Evolutionary conservation across 179 eudicot species (phyloP).

Genomic region (Beta macrorhiza): DNA sequence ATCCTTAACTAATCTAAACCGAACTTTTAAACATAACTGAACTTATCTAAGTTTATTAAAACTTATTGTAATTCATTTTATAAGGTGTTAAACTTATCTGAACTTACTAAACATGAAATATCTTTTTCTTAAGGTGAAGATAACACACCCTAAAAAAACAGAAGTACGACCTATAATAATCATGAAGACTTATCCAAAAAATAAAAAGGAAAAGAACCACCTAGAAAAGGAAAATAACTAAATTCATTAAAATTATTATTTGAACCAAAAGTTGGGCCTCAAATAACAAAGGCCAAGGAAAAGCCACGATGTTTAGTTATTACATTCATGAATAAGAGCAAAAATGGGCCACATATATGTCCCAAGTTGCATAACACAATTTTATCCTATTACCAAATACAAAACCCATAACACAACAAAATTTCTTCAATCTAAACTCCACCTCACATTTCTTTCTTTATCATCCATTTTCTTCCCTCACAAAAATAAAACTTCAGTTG

Average conservation of each 20-base stretch:
- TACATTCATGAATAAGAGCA: not conserved
- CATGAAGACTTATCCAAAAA: too few relatives aligned
- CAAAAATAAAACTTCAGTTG: not conserved
- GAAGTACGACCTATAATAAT: too few relatives aligned
- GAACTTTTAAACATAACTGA: too few relatives aligned
- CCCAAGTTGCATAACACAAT: not conserved
- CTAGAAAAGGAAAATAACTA: not conserved
- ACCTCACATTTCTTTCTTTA: conserved; percentile 24
- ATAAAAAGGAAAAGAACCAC: not conserved
- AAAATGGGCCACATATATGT: conserved; percentile 10
- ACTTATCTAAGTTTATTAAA: too few relatives aligned
- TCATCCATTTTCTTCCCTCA: not conserved
- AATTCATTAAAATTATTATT: not conserved
- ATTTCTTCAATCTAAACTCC: conserved; percentile 8
- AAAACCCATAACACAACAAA: not conserved
- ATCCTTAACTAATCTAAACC: too few relatives aligned
- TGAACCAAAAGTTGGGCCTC: conserved; percentile 7
- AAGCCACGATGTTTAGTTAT: conserved; percentile 17
- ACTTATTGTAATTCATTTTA: too few relatives aligned
- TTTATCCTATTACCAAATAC: not conserved
- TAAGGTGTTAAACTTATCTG: too few relatives aligned
- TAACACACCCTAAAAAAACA: too few relatives aligned
- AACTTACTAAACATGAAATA: too few relatives aligned
- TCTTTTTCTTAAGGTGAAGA: too few relatives aligned
- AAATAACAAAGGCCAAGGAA: conserved; percentile 8